Base-by-base conservation (phyloP, 441 rosid species). In the Pelargonium myrrhifolium region DNA sequence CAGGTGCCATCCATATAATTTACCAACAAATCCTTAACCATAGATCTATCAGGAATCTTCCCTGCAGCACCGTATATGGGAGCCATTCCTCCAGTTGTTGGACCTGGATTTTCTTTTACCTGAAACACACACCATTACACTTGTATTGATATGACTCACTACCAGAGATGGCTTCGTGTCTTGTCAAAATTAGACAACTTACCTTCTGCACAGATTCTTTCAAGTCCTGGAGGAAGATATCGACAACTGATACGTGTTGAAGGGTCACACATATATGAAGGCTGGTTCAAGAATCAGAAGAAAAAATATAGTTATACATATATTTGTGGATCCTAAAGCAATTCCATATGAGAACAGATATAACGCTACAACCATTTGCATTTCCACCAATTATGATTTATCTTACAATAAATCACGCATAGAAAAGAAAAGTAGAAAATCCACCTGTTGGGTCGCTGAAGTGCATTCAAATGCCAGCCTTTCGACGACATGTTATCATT, bases 1-100 rank as follows among this genome's bases (percentile, higher is more conserved):
- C 92, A 92, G 37, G 91, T 79, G 71, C 85, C 49, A 71, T 94
- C 99, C 98, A 94, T 90, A 85, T 80, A 92, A 75, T 84, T 83
- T 56, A 92, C 87, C 76, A 92, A 72, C 82, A 94, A 79, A 66
- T 90, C 98, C 70, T 74, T 66, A 17, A 89, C 97, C 92, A 85
- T 90, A 18, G 89, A 88, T 75, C 97, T 78, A 61, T 92, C 97
- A 0, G 95, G 95, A 83, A 94, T 90, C 72, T 69, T 88, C 74
- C 94, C 97, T 0, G 96, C 97, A n/a, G 99, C 99, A 67, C 98
- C 99, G 62, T 94, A 94, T 70, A 92, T 86, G 56, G 98, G 94
- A 60, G 98, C 98, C 28, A 86, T 69, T 51, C 99, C 97, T 28
- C 97, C 99, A 0, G 49, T 85, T 67, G 86, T 76, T 1, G 98